Percentiles rank a stretch among this genome's conserved stretches.
Conservation (phyloP, 176 grass and related monocot genomes). For the Metroxylon sagu region DNA sequence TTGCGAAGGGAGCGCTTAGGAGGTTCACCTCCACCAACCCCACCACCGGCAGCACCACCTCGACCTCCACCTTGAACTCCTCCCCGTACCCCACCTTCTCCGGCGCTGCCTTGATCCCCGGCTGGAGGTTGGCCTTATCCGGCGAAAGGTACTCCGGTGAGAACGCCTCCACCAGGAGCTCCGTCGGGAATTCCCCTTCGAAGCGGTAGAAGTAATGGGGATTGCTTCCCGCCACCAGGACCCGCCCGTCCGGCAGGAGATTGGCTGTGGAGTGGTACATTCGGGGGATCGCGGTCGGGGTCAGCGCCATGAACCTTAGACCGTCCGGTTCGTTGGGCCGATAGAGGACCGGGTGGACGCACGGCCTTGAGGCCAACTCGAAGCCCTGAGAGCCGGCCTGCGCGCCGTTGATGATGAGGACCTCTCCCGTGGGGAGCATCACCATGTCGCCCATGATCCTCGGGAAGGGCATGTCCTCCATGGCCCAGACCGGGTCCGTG, state of each 20-base stretch:
- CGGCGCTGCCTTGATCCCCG: background rate
- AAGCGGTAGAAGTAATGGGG: constrained; percentile 26
- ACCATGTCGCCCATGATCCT: constrained; percentile 27
- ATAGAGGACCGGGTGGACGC: constrained; percentile 15
- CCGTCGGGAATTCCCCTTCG: constrained; percentile 15
- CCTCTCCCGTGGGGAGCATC: constrained; percentile 16
- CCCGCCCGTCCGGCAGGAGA: constrained; percentile 15
- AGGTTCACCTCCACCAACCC: constrained; percentile 14
- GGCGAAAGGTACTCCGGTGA: constrained; percentile 17
- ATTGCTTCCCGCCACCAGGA: constrained; percentile 21
- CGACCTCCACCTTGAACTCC: constrained; percentile 8
- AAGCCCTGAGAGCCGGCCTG: constrained; percentile 19
- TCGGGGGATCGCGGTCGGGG: constrained; percentile 7
- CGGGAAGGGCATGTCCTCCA: constrained; percentile 23
- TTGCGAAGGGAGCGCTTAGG: constrained; percentile 19
- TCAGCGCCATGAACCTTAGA: constrained; percentile 15
- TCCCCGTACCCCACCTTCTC: constrained; percentile 13
- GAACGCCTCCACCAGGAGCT: constrained; percentile 19
- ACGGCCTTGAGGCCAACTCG: constrained; percentile 11
- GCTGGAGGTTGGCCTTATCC: constrained; percentile 10
- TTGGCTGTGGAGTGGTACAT: constrained; percentile 29
- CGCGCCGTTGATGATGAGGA: constrained; percentile 18
- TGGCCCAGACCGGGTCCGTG: constrained; percentile 7
- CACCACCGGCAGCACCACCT: constrained; percentile 5
- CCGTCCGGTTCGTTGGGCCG: constrained; percentile 19